Base-by-base conservation (phyloP, 2,329 filamentous ascomycete species). In the Fusarium circinatum region DNA sequence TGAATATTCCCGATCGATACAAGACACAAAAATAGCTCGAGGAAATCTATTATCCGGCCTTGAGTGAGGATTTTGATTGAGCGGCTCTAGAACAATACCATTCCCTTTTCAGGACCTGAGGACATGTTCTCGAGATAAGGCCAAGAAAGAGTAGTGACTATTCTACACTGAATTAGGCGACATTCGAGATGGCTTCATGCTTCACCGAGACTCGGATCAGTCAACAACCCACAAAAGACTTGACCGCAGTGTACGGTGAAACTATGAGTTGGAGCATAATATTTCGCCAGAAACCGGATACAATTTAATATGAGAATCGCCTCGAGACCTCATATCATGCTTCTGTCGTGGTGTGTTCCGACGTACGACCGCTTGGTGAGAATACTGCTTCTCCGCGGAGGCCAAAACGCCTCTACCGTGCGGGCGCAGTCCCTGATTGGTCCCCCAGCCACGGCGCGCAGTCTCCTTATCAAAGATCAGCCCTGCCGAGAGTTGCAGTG, bases 401-500 rank as follows among this genome's bases (percentile, higher is more conserved):
- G 24, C 30, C 32, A 68, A 32, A 30, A n/a, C 30, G 54, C 47
- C 41, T 41, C 42, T 55, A 42, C 41, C 20, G 8, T 36, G 32
- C 48, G 48, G 68, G 9, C 30, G 49, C 60, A 59, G 17, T 26
- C 41, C 34, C 42, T 77, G 73, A 77, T 77, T 77, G 75, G 75
- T 32, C 30, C 54, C 38, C 45, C 38, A 30, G 28, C 41, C 28
- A 65, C 45, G n/a, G 30, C 22, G 30, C 30, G 18, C n/a, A 34
- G 57, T 66, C 65, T 74, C 64, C 75, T 77, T 77, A 77, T 77
- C 75, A 75, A 12, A 74, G 73, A 76, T 69, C 68, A 66, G 54
- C 68, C 59, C 41, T 48, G 60, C 61, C 52, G 54, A 62, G 45
- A 49, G 47, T 38, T 65, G 48, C 55, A 64, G 62, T 65, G 48